phyloP scores from a whole-genome alignment of 768 basidiomycete genomes.

The Agaricus blazei region DNA sequence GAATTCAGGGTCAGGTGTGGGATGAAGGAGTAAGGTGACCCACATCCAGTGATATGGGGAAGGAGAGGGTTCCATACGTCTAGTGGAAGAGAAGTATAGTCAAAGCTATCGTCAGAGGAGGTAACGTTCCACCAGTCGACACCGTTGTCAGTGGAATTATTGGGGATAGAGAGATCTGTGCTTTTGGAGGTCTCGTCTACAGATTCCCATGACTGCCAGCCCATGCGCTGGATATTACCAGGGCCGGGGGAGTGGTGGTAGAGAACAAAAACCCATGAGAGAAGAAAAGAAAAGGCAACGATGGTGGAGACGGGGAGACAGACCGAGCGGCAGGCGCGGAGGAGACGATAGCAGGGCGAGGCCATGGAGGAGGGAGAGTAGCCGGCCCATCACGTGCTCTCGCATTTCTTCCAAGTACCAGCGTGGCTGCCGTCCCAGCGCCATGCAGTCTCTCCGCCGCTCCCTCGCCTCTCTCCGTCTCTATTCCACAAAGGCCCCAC shows the following conservation, averaged over 20 bases:
- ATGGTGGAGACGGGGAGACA: conserved; percentile 57
- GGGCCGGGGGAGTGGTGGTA: conserved; percentile 76
- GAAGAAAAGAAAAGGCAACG: conserved; percentile 63
- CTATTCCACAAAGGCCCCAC: conserved; percentile 30
- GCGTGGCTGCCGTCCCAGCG: not conserved
- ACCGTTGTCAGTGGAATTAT: conserved; percentile 16
- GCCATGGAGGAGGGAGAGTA: conserved; percentile 29
- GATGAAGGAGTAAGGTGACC: conserved; percentile 21
- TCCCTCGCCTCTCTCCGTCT: conserved; percentile 25
- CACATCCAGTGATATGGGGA: conserved; percentile 72
- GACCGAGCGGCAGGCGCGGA: conserved; percentile 48
- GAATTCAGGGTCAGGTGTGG: conserved; percentile 2
- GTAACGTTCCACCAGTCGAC: conserved; percentile 74
- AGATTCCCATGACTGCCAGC: conserved; percentile 88
- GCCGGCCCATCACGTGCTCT: conserved; percentile 13
- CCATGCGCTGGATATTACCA: conserved; percentile 64
- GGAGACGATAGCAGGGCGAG: conserved; percentile 32
- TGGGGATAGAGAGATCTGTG: conserved; percentile 10
- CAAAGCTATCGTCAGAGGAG: conserved; percentile 32
- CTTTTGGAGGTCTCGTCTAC: conserved; percentile 25
- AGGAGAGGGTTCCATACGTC: conserved; percentile 77
- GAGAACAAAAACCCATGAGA: conserved; percentile 75
- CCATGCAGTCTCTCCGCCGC: conserved; percentile 30
- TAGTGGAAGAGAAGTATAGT: conserved; percentile 69
- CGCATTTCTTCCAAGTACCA: not conserved